Conservation (phyloP, 495 filamentous ascomycete species). For the Baudoinia panamericana region DNA sequence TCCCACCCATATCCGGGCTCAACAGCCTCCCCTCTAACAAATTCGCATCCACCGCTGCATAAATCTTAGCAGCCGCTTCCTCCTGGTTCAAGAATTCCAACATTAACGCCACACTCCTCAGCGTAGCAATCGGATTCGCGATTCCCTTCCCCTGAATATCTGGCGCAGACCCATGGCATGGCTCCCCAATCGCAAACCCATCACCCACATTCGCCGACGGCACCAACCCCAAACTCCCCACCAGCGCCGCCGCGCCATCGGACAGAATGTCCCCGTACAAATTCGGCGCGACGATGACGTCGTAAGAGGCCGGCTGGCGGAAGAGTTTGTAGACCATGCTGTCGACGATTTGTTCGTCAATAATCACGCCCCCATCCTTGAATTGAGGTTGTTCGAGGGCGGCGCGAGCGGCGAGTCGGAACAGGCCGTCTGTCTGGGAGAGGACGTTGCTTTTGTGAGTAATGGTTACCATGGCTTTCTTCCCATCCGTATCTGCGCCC, state of each 20-base stretch:
- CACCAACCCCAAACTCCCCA: slow-evolving; percentile 86
- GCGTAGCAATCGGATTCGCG: slow-evolving; percentile 91
- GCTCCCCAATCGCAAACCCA: slow-evolving; percentile 90
- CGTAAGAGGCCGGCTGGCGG: slow-evolving; percentile 84
- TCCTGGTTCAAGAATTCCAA: slow-evolving; percentile 86
- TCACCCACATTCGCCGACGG: slow-evolving; percentile 96
- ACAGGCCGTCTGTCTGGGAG: slow-evolving; percentile 90
- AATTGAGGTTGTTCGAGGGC: slow-evolving; percentile 47
- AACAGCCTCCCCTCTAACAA: slow-evolving; percentile 69
- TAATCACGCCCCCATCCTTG: slow-evolving; percentile 45
- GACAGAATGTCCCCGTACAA: slow-evolving; percentile 95
- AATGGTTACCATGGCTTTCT: slow-evolving; percentile 75
- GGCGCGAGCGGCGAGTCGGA: slow-evolving; percentile 62
- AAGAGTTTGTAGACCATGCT: slow-evolving; percentile 99
- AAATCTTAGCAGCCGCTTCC: slow-evolving; percentile 74
- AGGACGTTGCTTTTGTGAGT: slow-evolving; percentile 98
- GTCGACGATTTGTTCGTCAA: slow-evolving; percentile 98
- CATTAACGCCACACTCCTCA: slow-evolving; percentile 85
- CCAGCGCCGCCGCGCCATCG: slow-evolving; percentile 88
- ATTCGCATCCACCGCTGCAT: slow-evolving; percentile 83
- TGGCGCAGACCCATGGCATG: slow-evolving; percentile 90
- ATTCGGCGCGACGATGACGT: slow-evolving; percentile 96
- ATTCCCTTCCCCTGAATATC: slow-evolving; percentile 89
- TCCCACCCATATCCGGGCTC: slow-evolving; percentile 85
- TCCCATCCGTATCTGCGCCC: slow-evolving; percentile 40